Conservation (phyloP, 352 stramenopile genomes). For the Pythium brachiatum region DNA sequence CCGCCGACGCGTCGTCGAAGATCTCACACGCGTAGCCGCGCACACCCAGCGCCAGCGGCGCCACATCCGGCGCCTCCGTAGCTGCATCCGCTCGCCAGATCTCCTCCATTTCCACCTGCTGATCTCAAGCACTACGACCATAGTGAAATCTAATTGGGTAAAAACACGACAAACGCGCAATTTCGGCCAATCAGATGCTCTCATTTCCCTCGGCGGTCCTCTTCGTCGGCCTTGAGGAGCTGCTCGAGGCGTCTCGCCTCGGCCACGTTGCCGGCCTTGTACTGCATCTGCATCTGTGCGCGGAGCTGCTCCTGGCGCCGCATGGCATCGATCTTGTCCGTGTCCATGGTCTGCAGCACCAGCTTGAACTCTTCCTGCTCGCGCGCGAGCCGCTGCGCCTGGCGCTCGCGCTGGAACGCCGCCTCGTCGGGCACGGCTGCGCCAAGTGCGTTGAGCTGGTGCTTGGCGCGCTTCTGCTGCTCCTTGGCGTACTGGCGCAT, state of each 20-base stretch:
- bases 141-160: neutral
- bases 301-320: conserved; percentile 78
- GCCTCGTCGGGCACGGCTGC: conserved; percentile 44
- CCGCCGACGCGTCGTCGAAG: conserved; percentile 43
- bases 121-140: neutral
- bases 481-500: conserved; percentile 91
- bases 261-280: conserved; percentile 85
- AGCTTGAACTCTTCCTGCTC: conserved; percentile 77
- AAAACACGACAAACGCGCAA: neutral
- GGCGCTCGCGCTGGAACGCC: conserved; percentile 56
- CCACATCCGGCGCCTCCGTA: neutral
- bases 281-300: conserved; percentile 88
- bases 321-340: conserved; percentile 86
- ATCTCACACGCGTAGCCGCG: conserved; percentile 49
- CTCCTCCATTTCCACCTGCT: neutral
- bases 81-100: neutral
- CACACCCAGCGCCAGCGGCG: conserved; percentile 35
- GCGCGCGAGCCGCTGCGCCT: conserved; percentile 47
- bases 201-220: conserved; percentile 7
- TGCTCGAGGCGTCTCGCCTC: conserved; percentile 85
- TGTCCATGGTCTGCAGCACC: conserved; percentile 81
- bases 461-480: conserved; percentile 43
- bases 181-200: conserved; percentile 1
- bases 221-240: conserved; percentile 37
- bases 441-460: conserved; percentile 11